Conservation (phyloP, 140 eudicot genomes). For the Bidens hawaiensis region DNA sequence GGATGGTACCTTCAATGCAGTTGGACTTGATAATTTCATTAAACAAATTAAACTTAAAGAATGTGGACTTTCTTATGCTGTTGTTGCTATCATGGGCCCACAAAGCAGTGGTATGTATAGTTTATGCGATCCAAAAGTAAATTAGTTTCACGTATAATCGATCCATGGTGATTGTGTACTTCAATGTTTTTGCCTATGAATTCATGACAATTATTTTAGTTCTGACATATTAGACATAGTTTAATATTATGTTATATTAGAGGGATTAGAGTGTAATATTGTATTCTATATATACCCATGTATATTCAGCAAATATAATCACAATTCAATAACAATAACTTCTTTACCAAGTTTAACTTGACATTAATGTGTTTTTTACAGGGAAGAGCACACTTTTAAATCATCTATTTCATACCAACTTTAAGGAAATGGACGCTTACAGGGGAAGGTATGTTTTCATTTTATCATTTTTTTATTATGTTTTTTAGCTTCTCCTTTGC, state of each 20-base stretch:
- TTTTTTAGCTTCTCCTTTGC: background rate
- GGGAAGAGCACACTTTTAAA: constrained; percentile 95
- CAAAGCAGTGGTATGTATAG: constrained; percentile 81
- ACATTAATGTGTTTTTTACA: constrained; percentile 32
- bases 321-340: no score
- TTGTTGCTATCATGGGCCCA: constrained; percentile 99
- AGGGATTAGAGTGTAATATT: no score
- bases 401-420: constrained; percentile 73
- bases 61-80: constrained; percentile 99
- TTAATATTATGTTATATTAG: no score
- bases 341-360: no score
- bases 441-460: constrained; percentile 79
- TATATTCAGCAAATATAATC: no score
- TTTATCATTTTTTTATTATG: background rate
- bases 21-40: constrained; percentile 74
- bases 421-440: constrained; percentile 97
- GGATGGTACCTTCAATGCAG: constrained; percentile 76
- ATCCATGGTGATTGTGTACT: constrained; percentile 3
- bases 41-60: constrained; percentile 80
- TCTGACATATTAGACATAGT: no score
- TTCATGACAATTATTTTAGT: background rate
- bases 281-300: no score
- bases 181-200: background rate
- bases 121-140: background rate
- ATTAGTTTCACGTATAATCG: background rate